Conservation (phyloP, 768 basidiomycete genomes). For the Lentinula boryana region DNA sequence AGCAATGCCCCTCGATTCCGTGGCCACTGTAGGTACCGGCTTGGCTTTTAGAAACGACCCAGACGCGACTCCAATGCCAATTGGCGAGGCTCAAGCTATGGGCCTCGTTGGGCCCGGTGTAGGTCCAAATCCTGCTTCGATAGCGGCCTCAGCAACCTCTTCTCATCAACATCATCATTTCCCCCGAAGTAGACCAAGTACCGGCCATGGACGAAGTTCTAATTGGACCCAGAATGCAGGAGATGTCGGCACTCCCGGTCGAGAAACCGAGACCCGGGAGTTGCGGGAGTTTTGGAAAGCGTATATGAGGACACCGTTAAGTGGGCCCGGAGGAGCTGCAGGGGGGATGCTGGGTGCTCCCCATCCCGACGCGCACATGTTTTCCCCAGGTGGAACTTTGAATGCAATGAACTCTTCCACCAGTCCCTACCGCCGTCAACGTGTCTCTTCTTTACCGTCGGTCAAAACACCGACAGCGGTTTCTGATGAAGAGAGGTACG, state of each 20-base stretch:
- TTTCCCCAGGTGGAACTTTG: neutral
- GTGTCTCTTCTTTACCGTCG: constrained; percentile 66
- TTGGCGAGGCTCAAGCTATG: constrained; percentile 15
- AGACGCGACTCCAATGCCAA: constrained; percentile 42
- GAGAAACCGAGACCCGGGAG: constrained; percentile 39
- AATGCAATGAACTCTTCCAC: neutral
- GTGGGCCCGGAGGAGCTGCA: constrained; percentile 23
- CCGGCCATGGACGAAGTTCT: neutral
- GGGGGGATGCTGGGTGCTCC: constrained; percentile 12
- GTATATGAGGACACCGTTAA: constrained; percentile 65
- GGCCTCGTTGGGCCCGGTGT: neutral
- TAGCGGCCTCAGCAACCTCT: neutral
- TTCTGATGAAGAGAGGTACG: constrained; percentile 13
- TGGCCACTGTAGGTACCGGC: neutral
- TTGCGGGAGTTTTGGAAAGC: constrained; percentile 70
- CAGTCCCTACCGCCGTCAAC: constrained; percentile 30
- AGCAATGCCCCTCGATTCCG: neutral
- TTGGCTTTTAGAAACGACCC: constrained; percentile 24
- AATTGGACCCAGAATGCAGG: constrained; percentile 6
- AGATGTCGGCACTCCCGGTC: constrained; percentile 3
- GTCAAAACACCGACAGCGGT: constrained; percentile 55
- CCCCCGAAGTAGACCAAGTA: constrained; percentile 1
- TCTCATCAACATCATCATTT: neutral
- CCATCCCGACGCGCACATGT: neutral
- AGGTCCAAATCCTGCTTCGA: neutral